Percentiles rank a stretch among this genome's conserved stretches.
Conservation (phyloP, 148 eudicot genomes). For the Polygonum maritimum region DNA sequence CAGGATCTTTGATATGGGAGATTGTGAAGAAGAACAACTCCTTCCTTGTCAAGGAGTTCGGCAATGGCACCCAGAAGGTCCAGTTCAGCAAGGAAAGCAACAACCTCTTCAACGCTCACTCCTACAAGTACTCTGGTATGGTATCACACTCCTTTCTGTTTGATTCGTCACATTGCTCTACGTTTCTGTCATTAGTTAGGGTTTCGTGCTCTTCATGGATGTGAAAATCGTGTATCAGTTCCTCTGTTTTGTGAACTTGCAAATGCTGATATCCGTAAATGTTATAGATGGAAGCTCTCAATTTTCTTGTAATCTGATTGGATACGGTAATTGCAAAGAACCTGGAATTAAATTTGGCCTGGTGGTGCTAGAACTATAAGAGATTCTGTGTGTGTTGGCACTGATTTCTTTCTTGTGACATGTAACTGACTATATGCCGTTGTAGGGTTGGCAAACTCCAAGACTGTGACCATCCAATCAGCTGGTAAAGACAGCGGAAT, state of each 20-base stretch:
- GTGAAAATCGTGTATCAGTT: background rate
- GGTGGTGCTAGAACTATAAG: background rate
- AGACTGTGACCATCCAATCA: constrained; percentile 76
- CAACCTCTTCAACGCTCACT: constrained; percentile 77
- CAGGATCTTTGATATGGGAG: constrained; percentile 91
- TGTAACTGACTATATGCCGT: background rate
- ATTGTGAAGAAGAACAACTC: constrained; percentile 87
- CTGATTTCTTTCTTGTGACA: background rate
- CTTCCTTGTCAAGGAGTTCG: constrained; percentile 83
- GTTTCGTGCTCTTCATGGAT: background rate
- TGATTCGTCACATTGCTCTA: background rate
- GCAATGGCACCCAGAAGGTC: constrained; percentile 62
- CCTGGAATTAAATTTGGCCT: background rate
- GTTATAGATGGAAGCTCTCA: background rate
- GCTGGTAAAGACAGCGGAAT: constrained; percentile 65
- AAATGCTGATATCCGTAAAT: background rate
- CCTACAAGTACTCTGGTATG: constrained; percentile 85
- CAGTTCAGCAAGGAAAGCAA: constrained; percentile 76
- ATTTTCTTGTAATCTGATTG: no score
- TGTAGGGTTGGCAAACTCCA: constrained; percentile 84
- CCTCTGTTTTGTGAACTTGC: background rate
- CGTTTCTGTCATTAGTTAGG: background rate
- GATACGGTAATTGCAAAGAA: background rate
- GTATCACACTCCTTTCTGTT: background rate
- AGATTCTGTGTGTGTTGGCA: background rate